These are phyloP conservation scores for Verticillium zaregamsianum DNA, from an alignment of 2,329 filamentous ascomycete genomes.

Conservation along the genomic window DNA sequence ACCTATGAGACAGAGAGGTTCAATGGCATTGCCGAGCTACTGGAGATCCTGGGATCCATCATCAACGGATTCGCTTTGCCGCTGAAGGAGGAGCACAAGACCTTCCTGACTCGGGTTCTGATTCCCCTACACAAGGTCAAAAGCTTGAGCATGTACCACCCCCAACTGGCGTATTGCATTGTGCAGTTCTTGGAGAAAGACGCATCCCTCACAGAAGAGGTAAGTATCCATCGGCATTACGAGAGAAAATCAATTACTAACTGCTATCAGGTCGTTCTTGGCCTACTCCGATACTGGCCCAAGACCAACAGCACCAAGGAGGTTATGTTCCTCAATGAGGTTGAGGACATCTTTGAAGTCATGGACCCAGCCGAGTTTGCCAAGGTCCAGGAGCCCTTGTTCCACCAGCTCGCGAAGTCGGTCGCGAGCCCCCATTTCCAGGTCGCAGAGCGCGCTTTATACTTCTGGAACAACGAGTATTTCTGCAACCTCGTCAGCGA, in stretches of 20 bases:
- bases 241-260: background rate
- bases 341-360: conserved; percentile 98
- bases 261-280: conserved; percentile 72
- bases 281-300: conserved; percentile 93
- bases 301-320: conserved; percentile 99
- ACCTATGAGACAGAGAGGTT: conserved; percentile 98
- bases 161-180: conserved; percentile 96
- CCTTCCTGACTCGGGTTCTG: conserved; percentile 90
- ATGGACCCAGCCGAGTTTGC: conserved; percentile 99
- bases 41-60: conserved; percentile 96
- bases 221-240: conserved; percentile 36
- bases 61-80: conserved; percentile 98
- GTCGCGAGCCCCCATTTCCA: conserved; percentile 98
- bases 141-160: conserved; percentile 99
- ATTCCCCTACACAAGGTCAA: conserved; percentile 97
- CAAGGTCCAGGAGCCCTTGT: conserved; percentile 96
- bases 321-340: conserved; percentile 99
- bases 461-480: conserved; percentile 99
- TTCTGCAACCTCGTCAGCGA: conserved; percentile 99
- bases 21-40: conserved; percentile 93
- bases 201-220: conserved; percentile 93
- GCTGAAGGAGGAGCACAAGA: conserved; percentile 96
- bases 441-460: conserved; percentile 92
- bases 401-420: conserved; percentile 95
- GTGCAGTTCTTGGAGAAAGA: conserved; percentile 99